Percentiles rank a stretch among this genome's conserved stretches.
Evolutionary conservation across 1,284 basidiomycete genomes (phyloP).

Genomic region (Spongispora temasekensis): DNA sequence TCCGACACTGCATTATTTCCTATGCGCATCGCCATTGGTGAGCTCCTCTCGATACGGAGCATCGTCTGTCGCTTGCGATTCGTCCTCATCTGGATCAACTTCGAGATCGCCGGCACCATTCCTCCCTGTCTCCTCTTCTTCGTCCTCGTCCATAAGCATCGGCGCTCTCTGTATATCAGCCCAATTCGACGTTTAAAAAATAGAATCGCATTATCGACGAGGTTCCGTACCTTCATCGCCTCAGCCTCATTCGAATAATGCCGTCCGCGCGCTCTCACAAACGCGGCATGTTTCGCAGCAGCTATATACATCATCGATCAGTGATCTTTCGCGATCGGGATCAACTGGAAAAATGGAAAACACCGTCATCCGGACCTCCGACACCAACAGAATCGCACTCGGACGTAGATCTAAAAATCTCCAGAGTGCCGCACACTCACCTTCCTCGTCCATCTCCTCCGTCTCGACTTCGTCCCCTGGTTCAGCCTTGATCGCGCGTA

Average conservation of each 20-base stretch:
- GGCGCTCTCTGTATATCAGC: slow-evolving; percentile 71
- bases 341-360: too few relatives aligned
- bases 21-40: slow-evolving; percentile 41
- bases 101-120: not conserved
- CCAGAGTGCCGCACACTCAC: slow-evolving; percentile 43
- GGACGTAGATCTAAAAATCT: not conserved
- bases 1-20: slow-evolving; percentile 14
- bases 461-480: slow-evolving; percentile 68
- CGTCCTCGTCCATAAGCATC: slow-evolving; percentile 62
- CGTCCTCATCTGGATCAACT: slow-evolving; percentile 4
- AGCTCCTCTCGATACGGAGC: not conserved
- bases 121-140: slow-evolving; percentile 48
- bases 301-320: slow-evolving; percentile 44
- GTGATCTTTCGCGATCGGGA: too few relatives aligned
- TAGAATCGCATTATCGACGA: too few relatives aligned
- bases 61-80: slow-evolving; percentile 4
- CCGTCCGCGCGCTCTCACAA: slow-evolving; percentile 77
- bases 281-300: slow-evolving; percentile 80
- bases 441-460: slow-evolving; percentile 87
- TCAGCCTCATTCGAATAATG: slow-evolving; percentile 93
- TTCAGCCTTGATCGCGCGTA: slow-evolving; percentile 47
- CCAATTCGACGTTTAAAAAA: too few relatives aligned
- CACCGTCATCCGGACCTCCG: too few relatives aligned
- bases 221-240: slow-evolving; percentile 77
- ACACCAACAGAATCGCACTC: not conserved